Evolutionary conservation across 2,329 filamentous ascomycete species (phyloP).

Genomic region (Erysiphe neolycopersici): DNA sequence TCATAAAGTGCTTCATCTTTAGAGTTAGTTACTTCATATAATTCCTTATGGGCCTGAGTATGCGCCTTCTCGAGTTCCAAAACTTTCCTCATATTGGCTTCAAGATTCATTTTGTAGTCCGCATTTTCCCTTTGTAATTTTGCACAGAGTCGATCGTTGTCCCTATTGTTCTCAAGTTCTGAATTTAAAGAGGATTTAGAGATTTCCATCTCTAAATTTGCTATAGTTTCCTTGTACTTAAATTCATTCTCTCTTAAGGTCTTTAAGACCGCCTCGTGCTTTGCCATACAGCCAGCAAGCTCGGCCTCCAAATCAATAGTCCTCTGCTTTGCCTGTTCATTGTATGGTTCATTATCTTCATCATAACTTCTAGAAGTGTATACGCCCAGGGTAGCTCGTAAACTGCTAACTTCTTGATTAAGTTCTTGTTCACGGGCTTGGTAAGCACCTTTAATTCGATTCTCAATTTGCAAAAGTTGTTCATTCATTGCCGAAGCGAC

Average conservation of each 20-base stretch:
- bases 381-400: slow-evolving; percentile 20
- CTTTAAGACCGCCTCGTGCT: slow-evolving; percentile 44
- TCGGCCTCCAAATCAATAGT: slow-evolving; percentile 42
- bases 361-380: slow-evolving; percentile 4
- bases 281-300: slow-evolving; percentile 45
- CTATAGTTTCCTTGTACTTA: slow-evolving; percentile 43
- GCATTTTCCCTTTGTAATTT: slow-evolving; percentile 49
- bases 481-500: slow-evolving; percentile 69
- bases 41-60: slow-evolving; percentile 32
- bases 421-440: slow-evolving; percentile 51
- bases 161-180: neutral
- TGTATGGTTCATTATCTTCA: slow-evolving; percentile 4
- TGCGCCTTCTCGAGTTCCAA: slow-evolving; percentile 50
- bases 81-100: slow-evolving; percentile 40
- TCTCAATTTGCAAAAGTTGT: slow-evolving; percentile 68
- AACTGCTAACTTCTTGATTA: slow-evolving; percentile 37
- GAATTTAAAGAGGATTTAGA: slow-evolving; percentile 13
- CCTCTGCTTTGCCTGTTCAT: slow-evolving; percentile 7
- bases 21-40: slow-evolving; percentile 36
- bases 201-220: slow-evolving; percentile 39
- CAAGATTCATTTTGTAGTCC: slow-evolving; percentile 51
- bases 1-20: slow-evolving; percentile 22
- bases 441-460: slow-evolving; percentile 47
- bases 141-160: slow-evolving; percentile 15
- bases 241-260: slow-evolving; percentile 47